Evolutionary conservation across 2,329 filamentous ascomycete species (phyloP), one percentile per base, ranked within the genome.

Genomic region (Sclerotinia minor): DNA sequence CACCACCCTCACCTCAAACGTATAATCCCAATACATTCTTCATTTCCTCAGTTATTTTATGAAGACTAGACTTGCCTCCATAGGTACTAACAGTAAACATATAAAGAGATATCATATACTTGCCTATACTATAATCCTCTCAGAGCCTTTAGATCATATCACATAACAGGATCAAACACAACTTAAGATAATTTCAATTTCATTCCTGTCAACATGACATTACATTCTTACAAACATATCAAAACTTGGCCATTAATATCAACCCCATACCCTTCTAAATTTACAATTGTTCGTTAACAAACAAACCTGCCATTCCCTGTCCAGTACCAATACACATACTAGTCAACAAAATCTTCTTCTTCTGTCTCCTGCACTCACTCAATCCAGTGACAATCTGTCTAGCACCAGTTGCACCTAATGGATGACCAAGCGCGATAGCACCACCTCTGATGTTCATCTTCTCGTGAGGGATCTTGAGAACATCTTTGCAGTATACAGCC

Each of bases 401-500:
- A 1, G 89, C 82, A 69, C 92, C 92, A 1, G 92, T 95, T 72
- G 87, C 85, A 41, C 91, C 92, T n/a, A 94, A 83, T 5, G 92
- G 92, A 79, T 95, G 92, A 64, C 92, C 92, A 0, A 95, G 83
- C 3, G 92, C 92, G 76, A 95, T 94, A 72, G 92, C 92, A 71
- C 92, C 92, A 73, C 92, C 92, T 69, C 90, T 84, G 35, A 89
- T 85, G 81, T 95, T 95, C 84, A 95, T 86, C 86, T 93, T 94
- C 75, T 84, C 79, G 79, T 85, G 86, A 77, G 91, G 88, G 63
- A 94, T 81, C 72, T 86, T 86, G 63, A 95, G 84, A 72, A 82
- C 87, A 75, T 92, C 84, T 67, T 91, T 81, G 81, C 93, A 97
- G 85, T 97, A 98, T 41, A 97, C 94, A 1, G 92, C 94, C 95